A percentile compares a stretch with the other conserved stretches of the same genome.
These are phyloP conservation scores for Starmera quercuum DNA, from an alignment of 805 yeast species.

Conservation along the genomic window DNA sequence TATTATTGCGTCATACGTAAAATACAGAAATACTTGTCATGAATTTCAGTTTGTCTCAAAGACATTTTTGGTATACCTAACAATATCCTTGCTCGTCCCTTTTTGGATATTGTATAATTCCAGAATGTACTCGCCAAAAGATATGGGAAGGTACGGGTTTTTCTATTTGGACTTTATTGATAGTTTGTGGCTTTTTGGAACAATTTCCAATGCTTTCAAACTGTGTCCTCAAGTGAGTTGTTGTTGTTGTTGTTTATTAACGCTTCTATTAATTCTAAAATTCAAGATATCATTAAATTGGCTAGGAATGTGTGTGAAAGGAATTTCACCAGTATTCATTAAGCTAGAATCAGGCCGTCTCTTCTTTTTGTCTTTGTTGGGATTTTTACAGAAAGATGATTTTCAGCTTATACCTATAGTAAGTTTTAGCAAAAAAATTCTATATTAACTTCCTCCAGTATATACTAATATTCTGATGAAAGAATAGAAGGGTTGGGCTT, in stretches of 20 bases:
- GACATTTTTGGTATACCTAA: conserved; percentile 1
- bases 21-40: conserved; percentile 25
- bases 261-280: not conserved
- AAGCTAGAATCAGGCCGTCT: not conserved
- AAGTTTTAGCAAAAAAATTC: too few relatives aligned
- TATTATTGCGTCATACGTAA: not conserved
- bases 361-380: not conserved
- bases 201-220: conserved; percentile 17
- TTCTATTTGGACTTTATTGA: conserved; percentile 34
- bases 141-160: conserved; percentile 24
- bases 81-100: not conserved
- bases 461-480: too few relatives aligned
- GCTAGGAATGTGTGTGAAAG: conserved; percentile 1
- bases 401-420: not conserved
- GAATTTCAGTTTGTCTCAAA: conserved; percentile 29
- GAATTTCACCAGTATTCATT: not conserved
- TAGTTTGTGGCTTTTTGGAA: conserved; percentile 29
- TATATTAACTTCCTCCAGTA: too few relatives aligned
- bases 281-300: conserved; percentile 1
- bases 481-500: too few relatives aligned
- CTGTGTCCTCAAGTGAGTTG: conserved; percentile 30
- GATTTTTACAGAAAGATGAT: not conserved
- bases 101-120: conserved; percentile 3
- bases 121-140: not conserved
- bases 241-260: not conserved